Base-by-base conservation (phyloP, 179 eudicot genomes). In the Corrigiola litoralis region DNA sequence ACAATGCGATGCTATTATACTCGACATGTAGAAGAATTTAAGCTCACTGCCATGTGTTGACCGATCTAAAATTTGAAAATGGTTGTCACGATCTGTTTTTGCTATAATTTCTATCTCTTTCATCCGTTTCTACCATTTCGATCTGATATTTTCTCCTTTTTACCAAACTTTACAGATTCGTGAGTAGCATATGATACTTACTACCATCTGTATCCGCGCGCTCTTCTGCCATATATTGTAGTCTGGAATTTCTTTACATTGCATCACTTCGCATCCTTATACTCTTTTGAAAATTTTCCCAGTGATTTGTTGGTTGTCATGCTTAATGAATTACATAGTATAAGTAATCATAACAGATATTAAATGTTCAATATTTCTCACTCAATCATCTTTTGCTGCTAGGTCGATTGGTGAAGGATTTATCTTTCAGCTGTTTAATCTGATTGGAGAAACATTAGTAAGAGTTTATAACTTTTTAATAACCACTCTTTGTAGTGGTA, bases 381-480 rank as follows among this genome's bases (percentile, higher is more conserved):
- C 33, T 37, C 33, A 58, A 61, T 44, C 50, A 61, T 28, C 3
- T 17, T n/a, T 8, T 61, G 20, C 36, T 61, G 28, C 27, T 61
- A 29, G 40, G 44, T 61, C 32, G 41, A 29, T 60, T 41, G 65
- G 37, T 28, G 11, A 42, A 31, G 51, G 51, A 24, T 25, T 23
- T 36, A 61, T 16, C 17, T n/a, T 60, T 38, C 25, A 59, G 38
- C 29, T 42, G 51, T 28, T 18, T n/a, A 61, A 45, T 27, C 32
- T 61, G 52, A 41, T 58, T 33, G 58, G 58, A 48, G 48, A 37
- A 38, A 58, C n/a, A n/a, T n/a, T n/a, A n/a, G n/a, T n/a, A n/a
- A n/a, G n/a, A n/a, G n/a, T n/a, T n/a, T n/a, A 44, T 14, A 59
- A 60, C 42, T 49, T 28, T 40, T 16, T 12, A n/a, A 29, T 14